A percentile compares a stretch with the other conserved stretches of the same genome.
Evolutionary conservation across 306 rosid genomes (phyloP).

Genomic region (Citrullus amarus): DNA sequence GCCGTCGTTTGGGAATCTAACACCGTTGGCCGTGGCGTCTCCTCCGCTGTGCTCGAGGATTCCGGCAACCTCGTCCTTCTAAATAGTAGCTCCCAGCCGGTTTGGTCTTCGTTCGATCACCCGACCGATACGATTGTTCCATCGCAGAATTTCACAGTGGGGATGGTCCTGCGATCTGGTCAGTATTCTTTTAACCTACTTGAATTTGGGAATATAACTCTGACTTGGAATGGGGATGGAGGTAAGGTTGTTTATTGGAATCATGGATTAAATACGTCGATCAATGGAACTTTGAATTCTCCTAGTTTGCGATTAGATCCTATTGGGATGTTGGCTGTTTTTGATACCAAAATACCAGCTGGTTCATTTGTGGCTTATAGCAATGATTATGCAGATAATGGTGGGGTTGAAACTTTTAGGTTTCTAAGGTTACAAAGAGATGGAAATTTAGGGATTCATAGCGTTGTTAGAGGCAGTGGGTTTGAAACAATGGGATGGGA

Average conservation of each 20-base stretch:
- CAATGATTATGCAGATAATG: conserved; percentile 36
- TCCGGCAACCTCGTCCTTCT: conserved; percentile 39
- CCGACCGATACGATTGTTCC: conserved; percentile 58
- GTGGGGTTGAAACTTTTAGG: conserved; percentile 24
- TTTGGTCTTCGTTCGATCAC: conserved; percentile 60
- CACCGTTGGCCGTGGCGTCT: conserved; percentile 37
- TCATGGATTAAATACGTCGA: conserved; percentile 42
- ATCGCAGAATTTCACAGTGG: conserved; percentile 34
- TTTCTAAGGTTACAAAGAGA: conserved; percentile 45
- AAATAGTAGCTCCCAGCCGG: conserved; percentile 8
- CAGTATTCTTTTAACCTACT: conserved; percentile 31
- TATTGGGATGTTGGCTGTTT: conserved; percentile 35
- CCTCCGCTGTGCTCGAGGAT: conserved; percentile 35
- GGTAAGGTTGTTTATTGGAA: conserved; percentile 31
- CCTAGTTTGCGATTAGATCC: conserved; percentile 31
- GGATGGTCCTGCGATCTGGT: conserved; percentile 36
- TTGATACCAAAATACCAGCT: conserved; percentile 20
- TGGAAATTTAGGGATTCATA: conserved; percentile 62
- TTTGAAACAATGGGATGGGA: conserved; percentile 31
- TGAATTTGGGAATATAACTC: conserved; percentile 31
- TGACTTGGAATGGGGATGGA: conserved; percentile 33
- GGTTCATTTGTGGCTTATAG: conserved; percentile 40
- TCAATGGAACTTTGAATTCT: conserved; percentile 17
- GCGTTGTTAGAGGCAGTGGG: conserved; percentile 31
- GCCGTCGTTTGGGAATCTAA: conserved; percentile 40